Evolutionary conservation across 2,329 filamentous ascomycete species (phyloP), one percentile per base, ranked within the genome.

Genomic region (Scolecobasidium constrictum): DNA sequence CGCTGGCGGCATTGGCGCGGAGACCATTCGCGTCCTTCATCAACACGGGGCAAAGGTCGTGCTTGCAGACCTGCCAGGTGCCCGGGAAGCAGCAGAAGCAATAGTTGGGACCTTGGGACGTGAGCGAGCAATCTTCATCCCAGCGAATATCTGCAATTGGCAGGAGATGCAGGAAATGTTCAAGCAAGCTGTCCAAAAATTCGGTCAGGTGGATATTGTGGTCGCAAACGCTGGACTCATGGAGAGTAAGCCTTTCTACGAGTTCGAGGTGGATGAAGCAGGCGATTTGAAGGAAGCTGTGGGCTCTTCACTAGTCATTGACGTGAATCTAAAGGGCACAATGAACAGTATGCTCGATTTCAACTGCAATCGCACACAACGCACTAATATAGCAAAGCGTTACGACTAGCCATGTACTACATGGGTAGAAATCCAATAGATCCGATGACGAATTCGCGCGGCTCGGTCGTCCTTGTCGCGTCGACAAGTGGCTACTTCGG

Each of bases 401-500:
- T 65, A 37, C 28, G 62, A 51, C 45, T 52, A 18, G 46, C 52
- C 18, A 23, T 63, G 46, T 48, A 50, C 42, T 48, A 57, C 34
- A 52, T 58, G 35, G 9, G 48, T 49, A 47, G 39, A 15, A 40
- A 28, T n/a, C 26, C 38, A 37, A 33, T 33, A 20, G 35, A 21
- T 45, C 44, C 11, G 16, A 17, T 36, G 11, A 9, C n/a, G 4
- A 47, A 53, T 4, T 22, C 48, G 11, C 43, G 51, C n/a, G 60
- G 61, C 9, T 67, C 63, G 2, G 53, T 67, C 6, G 49, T 66
- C 9, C 54, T 67, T 4, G 52, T 67, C 5, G 56, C 59, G 2
- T 67, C 64, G 2, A 66, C 62, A 4, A 66, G 62, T 4, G 62
- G 63, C 7, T 67, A 66, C 48, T 66, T 67, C 40, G 64, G 64